A percentile compares a stretch with the other conserved stretches of the same genome.
Conservation (phyloP, 306 rosid genomes). For the Ochetophila trinervis region DNA sequence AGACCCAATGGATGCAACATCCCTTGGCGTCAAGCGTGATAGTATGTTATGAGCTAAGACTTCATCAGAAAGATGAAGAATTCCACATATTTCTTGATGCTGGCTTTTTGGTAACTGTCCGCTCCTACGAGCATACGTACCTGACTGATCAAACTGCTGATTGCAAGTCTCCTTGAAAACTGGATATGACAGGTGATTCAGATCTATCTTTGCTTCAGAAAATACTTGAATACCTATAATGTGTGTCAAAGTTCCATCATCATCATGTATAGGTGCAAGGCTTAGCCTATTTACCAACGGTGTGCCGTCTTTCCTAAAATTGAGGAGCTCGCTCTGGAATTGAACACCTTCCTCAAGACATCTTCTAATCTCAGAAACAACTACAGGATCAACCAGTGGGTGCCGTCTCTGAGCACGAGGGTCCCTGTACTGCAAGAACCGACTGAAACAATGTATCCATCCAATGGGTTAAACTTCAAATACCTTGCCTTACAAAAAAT, state of each 20-base stretch:
- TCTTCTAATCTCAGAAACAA: constrained; percentile 91
- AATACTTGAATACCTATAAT: constrained; percentile 86
- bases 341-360: constrained; percentile 81
- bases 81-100: constrained; percentile 67
- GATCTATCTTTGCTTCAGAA: constrained; percentile 78
- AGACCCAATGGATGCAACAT: constrained; percentile 97
- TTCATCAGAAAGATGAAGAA: constrained; percentile 96
- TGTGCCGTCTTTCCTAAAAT: constrained; percentile 91
- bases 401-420: constrained; percentile 93
- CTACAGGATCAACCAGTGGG: constrained; percentile 96
- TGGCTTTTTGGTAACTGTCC: constrained; percentile 42
- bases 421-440: constrained; percentile 89
- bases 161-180: constrained; percentile 74
- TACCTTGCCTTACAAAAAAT: constrained; percentile 1
- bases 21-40: constrained; percentile 94
- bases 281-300: constrained; percentile 79
- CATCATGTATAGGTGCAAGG: constrained; percentile 81
- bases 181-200: constrained; percentile 76
- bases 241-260: constrained; percentile 81
- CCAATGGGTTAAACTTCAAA: not conserved
- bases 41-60: constrained; percentile 92
- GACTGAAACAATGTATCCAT: constrained; percentile 49
- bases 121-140: constrained; percentile 37
- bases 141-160: constrained; percentile 45
- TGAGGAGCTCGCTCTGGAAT: constrained; percentile 91